Evolutionary conservation across 2,329 filamentous ascomycete species (phyloP), one percentile per base, ranked within the genome.

Genomic region (Colletotrichum acutatum): DNA sequence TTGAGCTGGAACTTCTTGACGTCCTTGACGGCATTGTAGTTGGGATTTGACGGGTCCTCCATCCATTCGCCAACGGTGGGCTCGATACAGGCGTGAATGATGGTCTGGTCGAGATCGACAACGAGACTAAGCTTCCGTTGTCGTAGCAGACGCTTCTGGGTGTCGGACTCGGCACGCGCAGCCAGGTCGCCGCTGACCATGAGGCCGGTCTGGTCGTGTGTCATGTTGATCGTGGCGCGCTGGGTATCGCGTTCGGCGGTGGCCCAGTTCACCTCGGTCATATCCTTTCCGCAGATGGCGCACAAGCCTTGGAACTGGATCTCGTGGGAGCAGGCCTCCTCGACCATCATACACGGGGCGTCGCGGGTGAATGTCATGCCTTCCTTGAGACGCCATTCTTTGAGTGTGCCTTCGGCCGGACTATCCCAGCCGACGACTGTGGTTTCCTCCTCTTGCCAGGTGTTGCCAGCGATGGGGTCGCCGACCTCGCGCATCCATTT

Each of bases 1-100:
- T 92, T 89, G 53, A 99, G 89, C 84, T 98, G 94, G 80, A 99
- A 99, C 74, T 91, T 90, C 78, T 90, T 89, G 52, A 99, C 95
- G 74, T 98, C 93, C 81, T 95, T 95, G 78, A 99, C 92, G 5
- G 95, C 94, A 24, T 94, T 91, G 81, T 98, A 92, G 78, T 99
- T 99, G 22, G 97, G 95, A 77, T 97, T 98, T 4, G 90, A 88
- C 28, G 92, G 90, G 81, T 99, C 95, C 62, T 91, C 89, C 86
- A 97, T 94, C 97, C 97, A 99, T 81, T 99, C 96, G 75, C 93
- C 95, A 67, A 99, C 92, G 0, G 97, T 99, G 7, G 95, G 96
- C 77, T 99, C 97, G 78, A 98, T 97, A 74, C 95, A 98, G 30
- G 97, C 97, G 82, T 99, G 97, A 76, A 99, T 99, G 78, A 99